Evolutionary conservation across 2,329 filamentous ascomycete genomes (phyloP).

Genomic region (Sphaerostilbella broomeana): DNA sequence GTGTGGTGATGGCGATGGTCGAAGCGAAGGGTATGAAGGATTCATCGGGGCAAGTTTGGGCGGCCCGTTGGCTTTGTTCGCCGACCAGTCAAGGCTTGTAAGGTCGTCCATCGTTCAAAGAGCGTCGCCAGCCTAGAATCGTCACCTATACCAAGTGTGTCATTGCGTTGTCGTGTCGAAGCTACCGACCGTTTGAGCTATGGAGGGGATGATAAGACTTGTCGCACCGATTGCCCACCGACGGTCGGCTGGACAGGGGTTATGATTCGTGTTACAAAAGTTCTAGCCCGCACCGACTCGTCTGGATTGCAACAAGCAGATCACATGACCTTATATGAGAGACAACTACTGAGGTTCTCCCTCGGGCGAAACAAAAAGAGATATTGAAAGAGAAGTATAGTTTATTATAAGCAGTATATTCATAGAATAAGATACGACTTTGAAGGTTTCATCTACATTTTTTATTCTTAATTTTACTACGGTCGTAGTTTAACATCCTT

Average conservation of each 20-base stretch:
- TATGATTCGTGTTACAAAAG: slow-evolving; percentile 8
- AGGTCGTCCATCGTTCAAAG: slow-evolving; percentile 52
- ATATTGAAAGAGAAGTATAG: no score
- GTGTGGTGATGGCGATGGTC: slow-evolving; percentile 50
- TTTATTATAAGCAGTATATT: no score
- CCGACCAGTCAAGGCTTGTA: slow-evolving; percentile 53
- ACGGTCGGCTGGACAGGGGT: slow-evolving; percentile 8
- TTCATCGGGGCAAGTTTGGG: slow-evolving; percentile 36
- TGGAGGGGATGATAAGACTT: slow-evolving; percentile 6
- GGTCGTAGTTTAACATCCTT: no score
- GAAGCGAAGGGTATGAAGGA: slow-evolving; percentile 43
- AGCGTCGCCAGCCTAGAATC: slow-evolving; percentile 18
- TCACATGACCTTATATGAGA: slow-evolving; percentile 9
- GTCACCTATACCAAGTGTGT: slow-evolving; percentile 21
- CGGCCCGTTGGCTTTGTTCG: slow-evolving; percentile 31
- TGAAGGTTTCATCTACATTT: no score
- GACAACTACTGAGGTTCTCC: no score
- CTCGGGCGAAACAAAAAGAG: no score
- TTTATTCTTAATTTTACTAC: no score
- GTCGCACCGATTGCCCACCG: slow-evolving; percentile 4
- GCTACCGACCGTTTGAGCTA: slow-evolving; percentile 2
- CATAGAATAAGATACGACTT: no score
- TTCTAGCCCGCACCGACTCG: no score
- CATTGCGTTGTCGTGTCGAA: slow-evolving; percentile 18
- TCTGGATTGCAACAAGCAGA: background rate